phyloP scores from a whole-genome alignment of 2,329 filamentous ascomycete species.

The Helicocarpus griseus region DNA sequence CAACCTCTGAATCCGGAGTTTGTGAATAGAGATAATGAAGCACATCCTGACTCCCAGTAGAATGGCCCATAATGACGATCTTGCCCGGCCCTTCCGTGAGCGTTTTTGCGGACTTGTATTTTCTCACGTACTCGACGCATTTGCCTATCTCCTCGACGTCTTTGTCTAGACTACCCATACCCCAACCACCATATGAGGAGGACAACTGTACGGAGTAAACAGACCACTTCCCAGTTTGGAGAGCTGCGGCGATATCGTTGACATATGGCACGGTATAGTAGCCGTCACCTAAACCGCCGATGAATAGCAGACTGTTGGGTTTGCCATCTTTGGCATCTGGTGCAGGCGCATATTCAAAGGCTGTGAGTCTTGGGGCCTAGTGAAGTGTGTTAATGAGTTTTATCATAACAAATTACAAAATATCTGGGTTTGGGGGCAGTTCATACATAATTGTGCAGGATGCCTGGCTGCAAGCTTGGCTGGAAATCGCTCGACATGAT shows the following conservation, averaged over 20 bases:
- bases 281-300: slow-evolving; percentile 51
- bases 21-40: slow-evolving; percentile 50
- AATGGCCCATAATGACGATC: slow-evolving; percentile 60
- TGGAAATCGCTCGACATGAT: background rate
- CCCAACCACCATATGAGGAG: slow-evolving; percentile 48
- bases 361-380: slow-evolving; percentile 29
- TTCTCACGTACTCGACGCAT: slow-evolving; percentile 43
- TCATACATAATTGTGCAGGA: slow-evolving; percentile 30
- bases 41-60: slow-evolving; percentile 59
- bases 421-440: background rate
- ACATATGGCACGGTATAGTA: slow-evolving; percentile 47
- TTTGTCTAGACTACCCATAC: slow-evolving; percentile 40
- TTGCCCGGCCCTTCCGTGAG: slow-evolving; percentile 29
- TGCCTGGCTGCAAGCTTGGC: slow-evolving; percentile 15
- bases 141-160: slow-evolving; percentile 46
- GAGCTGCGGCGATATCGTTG: slow-evolving; percentile 36
- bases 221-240: slow-evolving; percentile 43
- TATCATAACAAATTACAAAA: background rate
- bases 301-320: slow-evolving; percentile 45
- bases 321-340: slow-evolving; percentile 18
- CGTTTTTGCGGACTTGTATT: slow-evolving; percentile 18
- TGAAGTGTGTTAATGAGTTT: background rate
- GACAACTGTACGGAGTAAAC: slow-evolving; percentile 43
- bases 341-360: slow-evolving; percentile 30
- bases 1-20: slow-evolving; percentile 27